Conservation (phyloP, 768 basidiomycete genomes). For the Rossbeevera mucosa region DNA sequence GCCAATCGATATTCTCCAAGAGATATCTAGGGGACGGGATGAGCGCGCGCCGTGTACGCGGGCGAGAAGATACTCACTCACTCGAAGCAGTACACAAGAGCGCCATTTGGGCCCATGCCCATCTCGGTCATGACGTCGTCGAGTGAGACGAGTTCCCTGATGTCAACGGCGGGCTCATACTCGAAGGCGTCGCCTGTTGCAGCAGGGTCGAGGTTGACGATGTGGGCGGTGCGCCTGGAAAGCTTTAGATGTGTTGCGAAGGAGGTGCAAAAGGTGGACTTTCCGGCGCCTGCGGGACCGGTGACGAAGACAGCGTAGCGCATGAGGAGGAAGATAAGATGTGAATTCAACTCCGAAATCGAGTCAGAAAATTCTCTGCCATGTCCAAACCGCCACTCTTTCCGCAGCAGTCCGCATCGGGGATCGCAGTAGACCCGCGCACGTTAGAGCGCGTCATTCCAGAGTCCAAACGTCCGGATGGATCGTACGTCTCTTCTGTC, state of each 20-base stretch:
- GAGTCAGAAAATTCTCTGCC: slow-evolving; percentile 9
- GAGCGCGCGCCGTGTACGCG: background rate
- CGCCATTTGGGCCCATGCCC: slow-evolving; percentile 94
- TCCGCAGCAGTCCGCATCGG: slow-evolving; percentile 65
- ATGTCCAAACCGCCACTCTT: slow-evolving; percentile 79
- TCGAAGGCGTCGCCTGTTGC: slow-evolving; percentile 84
- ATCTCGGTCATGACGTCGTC: slow-evolving; percentile 96
- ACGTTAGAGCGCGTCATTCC: slow-evolving; percentile 88
- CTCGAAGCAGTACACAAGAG: slow-evolving; percentile 98
- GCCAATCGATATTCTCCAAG: slow-evolving; percentile 96
- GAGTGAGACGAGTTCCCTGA: slow-evolving; percentile 85
- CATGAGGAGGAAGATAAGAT: slow-evolving; percentile 42
- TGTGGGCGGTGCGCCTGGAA: slow-evolving; percentile 78
- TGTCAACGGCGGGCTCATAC: slow-evolving; percentile 89
- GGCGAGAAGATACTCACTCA: slow-evolving; percentile 56
- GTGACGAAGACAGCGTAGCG: slow-evolving; percentile 85
- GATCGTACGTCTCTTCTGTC: slow-evolving; percentile 53
- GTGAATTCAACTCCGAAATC: slow-evolving; percentile 29
- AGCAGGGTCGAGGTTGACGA: slow-evolving; percentile 97
- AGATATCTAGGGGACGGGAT: slow-evolving; percentile 65
- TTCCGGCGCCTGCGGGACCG: slow-evolving; percentile 98
- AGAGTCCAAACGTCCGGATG: slow-evolving; percentile 75
- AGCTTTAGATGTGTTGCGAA: slow-evolving; percentile 86
- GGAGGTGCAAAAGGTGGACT: slow-evolving; percentile 88
- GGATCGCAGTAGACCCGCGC: slow-evolving; percentile 80